Evolutionary conservation across 345 rosid species (phyloP), one percentile per base, ranked within the genome.

Genomic region (Diplotaxis tenuifolia): DNA sequence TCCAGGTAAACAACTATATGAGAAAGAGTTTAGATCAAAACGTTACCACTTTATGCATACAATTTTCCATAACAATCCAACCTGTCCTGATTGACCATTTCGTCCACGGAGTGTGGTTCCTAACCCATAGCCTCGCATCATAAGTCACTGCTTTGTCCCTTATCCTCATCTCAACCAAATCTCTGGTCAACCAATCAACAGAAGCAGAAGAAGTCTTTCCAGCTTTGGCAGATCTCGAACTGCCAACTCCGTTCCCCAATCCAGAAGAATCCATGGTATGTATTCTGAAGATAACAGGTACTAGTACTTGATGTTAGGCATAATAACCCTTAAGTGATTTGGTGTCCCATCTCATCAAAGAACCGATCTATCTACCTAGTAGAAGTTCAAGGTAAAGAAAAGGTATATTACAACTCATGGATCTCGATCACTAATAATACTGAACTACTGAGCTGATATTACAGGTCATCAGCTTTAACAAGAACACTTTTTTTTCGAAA

Each of bases 1-100:
- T 70, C 38, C 77, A 36, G 74, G 76, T 42, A 74, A 61, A 70
- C 25, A 82, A 4, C 31, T 16, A 11, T 53, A 63, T 62, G 65
- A 67, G 76, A 75, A 60, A 40, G 20, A 66, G 27, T 57, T n/a
- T 40, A 49, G 45, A 71, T 38, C 57, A 57, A 36, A 14, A 20
- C 9, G 2, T 21, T 3, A 67, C 11, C 18, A 70, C n/a, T 19
- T 23, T n/a, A 31, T 22, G 52, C 50, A 67, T 25, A 74, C 66
- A 70, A 64, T 50, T 19, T 40, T 12, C 49, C 16, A 40, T 89
- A 82, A 85, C 91, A 63, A 54, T 69, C 83, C 59, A 65, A 95
- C 99, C 96, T 91, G 98, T 83, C 88, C 86, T 40, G 94, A 82
- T 83, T 89, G 93, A 59, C 99, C 98, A 84, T 89, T 92, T 68